phyloP scores from a whole-genome alignment of 2,329 filamentous ascomycete species.

The Colletotrichum zoysiae region DNA sequence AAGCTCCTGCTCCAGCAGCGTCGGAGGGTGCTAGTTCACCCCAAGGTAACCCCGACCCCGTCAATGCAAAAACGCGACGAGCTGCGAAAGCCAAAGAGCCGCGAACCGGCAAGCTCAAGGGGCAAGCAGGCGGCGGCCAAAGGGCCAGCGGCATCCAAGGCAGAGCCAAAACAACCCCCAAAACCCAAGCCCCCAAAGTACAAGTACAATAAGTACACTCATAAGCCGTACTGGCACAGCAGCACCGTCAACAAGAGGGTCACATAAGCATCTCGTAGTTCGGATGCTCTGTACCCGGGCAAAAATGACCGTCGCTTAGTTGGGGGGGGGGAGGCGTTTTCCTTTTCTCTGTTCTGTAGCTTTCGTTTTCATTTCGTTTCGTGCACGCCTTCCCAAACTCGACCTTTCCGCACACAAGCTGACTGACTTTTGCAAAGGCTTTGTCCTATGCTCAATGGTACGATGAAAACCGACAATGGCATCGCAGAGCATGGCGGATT shows the following conservation, averaged over 20 bases:
- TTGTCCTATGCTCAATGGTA: slow-evolving; percentile 88
- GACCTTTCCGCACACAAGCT: slow-evolving; percentile 26
- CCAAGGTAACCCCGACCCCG: slow-evolving; percentile 32
- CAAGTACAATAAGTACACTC: slow-evolving; percentile 41
- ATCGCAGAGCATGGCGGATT: slow-evolving; percentile 70
- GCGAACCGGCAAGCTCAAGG: not conserved
- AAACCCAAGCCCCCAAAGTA: slow-evolving; percentile 33
- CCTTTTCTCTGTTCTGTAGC: slow-evolving; percentile 34
- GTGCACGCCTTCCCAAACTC: not conserved
- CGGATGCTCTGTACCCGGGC: slow-evolving; percentile 40
- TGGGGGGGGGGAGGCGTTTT: not conserved
- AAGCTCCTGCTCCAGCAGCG: slow-evolving; percentile 30
- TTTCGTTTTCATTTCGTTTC: slow-evolving; percentile 14
- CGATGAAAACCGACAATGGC: slow-evolving; percentile 73
- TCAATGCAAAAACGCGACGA: slow-evolving; percentile 17
- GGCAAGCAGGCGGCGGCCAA: not conserved
- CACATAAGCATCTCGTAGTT: slow-evolving; percentile 22
- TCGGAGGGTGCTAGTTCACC: slow-evolving; percentile 32
- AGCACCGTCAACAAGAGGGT: slow-evolving; percentile 8
- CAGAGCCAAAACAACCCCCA: slow-evolving; percentile 18
- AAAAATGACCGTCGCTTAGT: slow-evolving; percentile 45
- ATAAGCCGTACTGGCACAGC: slow-evolving; percentile 35
- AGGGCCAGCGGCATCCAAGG: slow-evolving; percentile 23
- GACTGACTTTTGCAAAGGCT: slow-evolving; percentile 66
- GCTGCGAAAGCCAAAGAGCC: slow-evolving; percentile 5